Conservation (phyloP, 2,329 filamentous ascomycete genomes). For the Verticillium nonalfalfae region DNA sequence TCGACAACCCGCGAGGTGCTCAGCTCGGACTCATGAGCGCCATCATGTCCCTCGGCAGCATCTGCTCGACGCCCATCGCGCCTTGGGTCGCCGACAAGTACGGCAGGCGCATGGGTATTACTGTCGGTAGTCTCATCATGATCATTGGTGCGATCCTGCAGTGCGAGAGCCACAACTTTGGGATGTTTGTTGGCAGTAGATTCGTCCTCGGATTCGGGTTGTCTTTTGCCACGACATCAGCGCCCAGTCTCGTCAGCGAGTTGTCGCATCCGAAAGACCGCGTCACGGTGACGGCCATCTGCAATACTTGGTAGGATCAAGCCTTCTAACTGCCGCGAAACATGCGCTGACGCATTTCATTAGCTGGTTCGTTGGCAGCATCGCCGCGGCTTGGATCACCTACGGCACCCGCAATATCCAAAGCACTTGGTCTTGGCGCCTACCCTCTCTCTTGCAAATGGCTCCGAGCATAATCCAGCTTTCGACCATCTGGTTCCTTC, state of each 20-base stretch:
- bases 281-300: slow-evolving; percentile 44
- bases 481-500: slow-evolving; percentile 42
- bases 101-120: slow-evolving; percentile 23
- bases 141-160: slow-evolving; percentile 24
- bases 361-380: slow-evolving; percentile 39
- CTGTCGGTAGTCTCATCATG: slow-evolving; percentile 22
- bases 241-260: slow-evolving; percentile 44
- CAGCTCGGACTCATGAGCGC: slow-evolving; percentile 25
- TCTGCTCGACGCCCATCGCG: slow-evolving; percentile 25
- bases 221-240: slow-evolving; percentile 42
- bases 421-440: slow-evolving; percentile 27
- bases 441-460: slow-evolving; percentile 21
- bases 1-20: slow-evolving; percentile 23
- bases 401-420: slow-evolving; percentile 34
- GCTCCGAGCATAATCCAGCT: slow-evolving; percentile 7
- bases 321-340: background rate
- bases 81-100: slow-evolving; percentile 22
- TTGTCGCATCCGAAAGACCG: slow-evolving; percentile 47
- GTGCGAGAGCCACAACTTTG: slow-evolving; percentile 22
- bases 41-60: slow-evolving; percentile 41
- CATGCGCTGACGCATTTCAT: slow-evolving; percentile 3
- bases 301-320: slow-evolving; percentile 30
- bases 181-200: slow-evolving; percentile 46
- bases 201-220: slow-evolving; percentile 49
- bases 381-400: slow-evolving; percentile 35